Conservation (phyloP, 345 rosid species). For the Luvunga scandens region DNA sequence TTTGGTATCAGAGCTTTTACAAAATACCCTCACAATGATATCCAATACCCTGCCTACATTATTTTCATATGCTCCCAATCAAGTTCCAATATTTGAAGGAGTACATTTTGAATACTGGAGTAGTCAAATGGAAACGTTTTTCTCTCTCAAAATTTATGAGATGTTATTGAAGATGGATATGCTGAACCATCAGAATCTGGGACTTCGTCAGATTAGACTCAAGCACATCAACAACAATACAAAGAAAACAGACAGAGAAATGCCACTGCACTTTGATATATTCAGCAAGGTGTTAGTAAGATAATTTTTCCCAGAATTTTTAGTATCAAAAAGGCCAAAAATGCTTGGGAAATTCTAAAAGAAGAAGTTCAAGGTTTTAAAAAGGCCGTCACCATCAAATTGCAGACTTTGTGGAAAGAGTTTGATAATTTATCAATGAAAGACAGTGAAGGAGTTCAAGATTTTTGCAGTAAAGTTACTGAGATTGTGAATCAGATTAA, state of each 20-base stretch:
- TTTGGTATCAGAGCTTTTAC: too few relatives aligned
- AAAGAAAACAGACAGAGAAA: neutral
- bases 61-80: too few relatives aligned
- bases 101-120: too few relatives aligned
- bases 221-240: neutral
- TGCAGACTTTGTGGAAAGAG: neutral
- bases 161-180: neutral
- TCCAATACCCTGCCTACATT: too few relatives aligned
- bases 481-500: neutral
- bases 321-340: neutral
- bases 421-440: neutral
- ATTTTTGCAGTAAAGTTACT: neutral
- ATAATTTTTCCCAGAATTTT: neutral
- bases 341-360: neutral
- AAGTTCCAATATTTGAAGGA: too few relatives aligned
- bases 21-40: too few relatives aligned
- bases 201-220: neutral
- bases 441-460: neutral
- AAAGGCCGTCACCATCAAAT: neutral
- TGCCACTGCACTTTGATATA: neutral
- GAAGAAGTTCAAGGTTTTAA: neutral
- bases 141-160: too few relatives aligned
- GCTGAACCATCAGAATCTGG: neutral
- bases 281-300: neutral
- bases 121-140: too few relatives aligned